Percentiles rank a stretch among this genome's conserved stretches.
Evolutionary conservation across 2,329 filamentous ascomycete genomes (phyloP).

Genomic region (Blastomyces emzantsi): DNA sequence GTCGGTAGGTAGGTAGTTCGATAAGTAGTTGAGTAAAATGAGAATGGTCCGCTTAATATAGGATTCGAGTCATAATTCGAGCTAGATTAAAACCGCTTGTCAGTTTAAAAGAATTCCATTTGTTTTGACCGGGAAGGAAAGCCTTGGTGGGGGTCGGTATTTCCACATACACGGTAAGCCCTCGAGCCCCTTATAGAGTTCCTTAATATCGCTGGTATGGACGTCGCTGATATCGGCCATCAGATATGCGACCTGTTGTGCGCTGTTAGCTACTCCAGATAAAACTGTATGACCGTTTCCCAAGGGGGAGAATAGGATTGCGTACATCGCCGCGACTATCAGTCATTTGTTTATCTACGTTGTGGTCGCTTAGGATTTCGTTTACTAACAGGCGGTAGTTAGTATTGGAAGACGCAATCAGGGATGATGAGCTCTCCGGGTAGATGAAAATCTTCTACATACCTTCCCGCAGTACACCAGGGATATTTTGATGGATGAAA

Average conservation of each 20-base stretch:
- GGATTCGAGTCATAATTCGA: constrained; percentile 39
- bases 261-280: constrained; percentile 14
- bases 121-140: background rate
- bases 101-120: background rate
- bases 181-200: constrained; percentile 75
- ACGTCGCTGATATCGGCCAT: constrained; percentile 97
- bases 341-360: constrained; percentile 98
- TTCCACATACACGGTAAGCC: constrained; percentile 60
- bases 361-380: constrained; percentile 87
- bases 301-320: constrained; percentile 1
- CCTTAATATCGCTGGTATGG: constrained; percentile 68
- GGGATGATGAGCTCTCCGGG: background rate
- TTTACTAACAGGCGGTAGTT: constrained; percentile 55
- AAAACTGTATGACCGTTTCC: background rate
- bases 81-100: constrained; percentile 24
- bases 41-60: constrained; percentile 28
- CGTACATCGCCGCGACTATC: constrained; percentile 83
- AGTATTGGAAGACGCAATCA: background rate
- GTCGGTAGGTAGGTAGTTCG: background rate
- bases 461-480: constrained; percentile 83
- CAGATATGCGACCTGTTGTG: constrained; percentile 66
- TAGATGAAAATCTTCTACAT: constrained; percentile 17
- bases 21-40: background rate
- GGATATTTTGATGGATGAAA: constrained; percentile 94
- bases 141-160: background rate